phyloP scores from a whole-genome alignment of 805 yeast genomes.

The Candida taoyuanica region DNA sequence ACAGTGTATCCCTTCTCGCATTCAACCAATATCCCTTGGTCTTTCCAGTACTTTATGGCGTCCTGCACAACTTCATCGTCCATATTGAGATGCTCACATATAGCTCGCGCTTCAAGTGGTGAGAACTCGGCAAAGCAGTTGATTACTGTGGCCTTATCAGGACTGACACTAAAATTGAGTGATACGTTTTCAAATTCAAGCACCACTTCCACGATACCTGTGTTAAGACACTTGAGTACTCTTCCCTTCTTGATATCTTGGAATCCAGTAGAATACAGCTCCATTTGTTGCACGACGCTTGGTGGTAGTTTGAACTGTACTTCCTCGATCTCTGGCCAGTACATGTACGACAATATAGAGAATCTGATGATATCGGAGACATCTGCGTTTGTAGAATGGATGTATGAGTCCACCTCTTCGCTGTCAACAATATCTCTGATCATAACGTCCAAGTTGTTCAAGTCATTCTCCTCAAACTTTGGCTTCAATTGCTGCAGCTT shows the following conservation, averaged over 20 bases:
- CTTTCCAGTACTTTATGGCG: conserved; percentile 59
- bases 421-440: conserved; percentile 64
- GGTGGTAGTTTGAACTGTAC: conserved; percentile 40
- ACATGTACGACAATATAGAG: conserved; percentile 66
- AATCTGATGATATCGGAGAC: conserved; percentile 40
- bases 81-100: conserved; percentile 38
- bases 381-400: conserved; percentile 27
- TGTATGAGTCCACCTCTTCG: conserved; percentile 36
- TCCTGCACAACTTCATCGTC: conserved; percentile 34
- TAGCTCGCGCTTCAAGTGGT: conserved; percentile 28
- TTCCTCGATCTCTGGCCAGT: conserved; percentile 60
- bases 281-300: conserved; percentile 36
- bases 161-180: conserved; percentile 46
- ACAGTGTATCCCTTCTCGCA: conserved; percentile 25
- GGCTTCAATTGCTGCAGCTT: conserved; percentile 52
- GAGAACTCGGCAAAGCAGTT: conserved; percentile 36
- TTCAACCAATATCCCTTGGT: conserved; percentile 43
- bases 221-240: conserved; percentile 46
- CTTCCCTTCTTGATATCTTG: conserved; percentile 50
- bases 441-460: conserved; percentile 80
- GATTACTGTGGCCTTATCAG: conserved; percentile 67
- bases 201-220: conserved; percentile 60
- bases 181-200: conserved; percentile 48
- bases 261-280: conserved; percentile 42
- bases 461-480: conserved; percentile 62